phyloP scores from a whole-genome alignment of 768 basidiomycete genomes.

The Dioszegia aurantiaca region DNA sequence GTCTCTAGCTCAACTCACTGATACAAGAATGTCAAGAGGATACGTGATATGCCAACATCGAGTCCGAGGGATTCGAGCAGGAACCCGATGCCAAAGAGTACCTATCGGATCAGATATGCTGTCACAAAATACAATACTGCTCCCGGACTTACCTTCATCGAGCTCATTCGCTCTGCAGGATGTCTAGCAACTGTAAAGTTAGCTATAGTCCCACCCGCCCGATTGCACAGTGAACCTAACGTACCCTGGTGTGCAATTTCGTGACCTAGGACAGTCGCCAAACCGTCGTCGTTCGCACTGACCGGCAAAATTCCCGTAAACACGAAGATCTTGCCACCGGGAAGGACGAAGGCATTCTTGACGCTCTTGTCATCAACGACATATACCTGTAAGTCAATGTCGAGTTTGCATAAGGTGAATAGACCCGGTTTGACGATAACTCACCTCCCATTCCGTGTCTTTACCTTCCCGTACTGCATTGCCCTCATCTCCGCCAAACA shows the following conservation, averaged over 20 bases:
- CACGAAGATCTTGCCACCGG: slow-evolving; percentile 73
- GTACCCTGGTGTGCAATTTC: slow-evolving; percentile 74
- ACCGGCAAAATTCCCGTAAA: slow-evolving; percentile 85
- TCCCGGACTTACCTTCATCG: slow-evolving; percentile 38
- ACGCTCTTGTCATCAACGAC: slow-evolving; percentile 70
- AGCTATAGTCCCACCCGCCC: too few relatives aligned
- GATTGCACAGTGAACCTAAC: too few relatives aligned
- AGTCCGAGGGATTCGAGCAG: slow-evolving; percentile 57
- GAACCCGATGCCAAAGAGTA: slow-evolving; percentile 56
- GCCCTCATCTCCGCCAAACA: slow-evolving; percentile 31
- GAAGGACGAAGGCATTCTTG: slow-evolving; percentile 74
- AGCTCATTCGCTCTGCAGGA: slow-evolving; percentile 54
- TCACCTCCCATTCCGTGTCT: slow-evolving; percentile 52
- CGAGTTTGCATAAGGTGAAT: neutral
- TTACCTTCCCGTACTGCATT: slow-evolving; percentile 32
- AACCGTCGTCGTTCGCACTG: slow-evolving; percentile 70
- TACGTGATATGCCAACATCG: slow-evolving; percentile 58
- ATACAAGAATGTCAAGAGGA: slow-evolving; percentile 59
- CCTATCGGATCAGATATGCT: slow-evolving; percentile 27
- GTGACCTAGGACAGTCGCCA: slow-evolving; percentile 81
- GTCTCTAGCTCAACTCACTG: slow-evolving; percentile 51
- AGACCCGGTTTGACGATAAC: slow-evolving; percentile 16
- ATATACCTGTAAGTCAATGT: slow-evolving; percentile 58
- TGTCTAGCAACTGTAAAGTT: slow-evolving; percentile 51
- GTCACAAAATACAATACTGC: neutral